Evolutionary conservation across 2,329 filamentous ascomycete species (phyloP), one percentile per base, ranked within the genome.

Genomic region (Rachicladosporium sp.): DNA sequence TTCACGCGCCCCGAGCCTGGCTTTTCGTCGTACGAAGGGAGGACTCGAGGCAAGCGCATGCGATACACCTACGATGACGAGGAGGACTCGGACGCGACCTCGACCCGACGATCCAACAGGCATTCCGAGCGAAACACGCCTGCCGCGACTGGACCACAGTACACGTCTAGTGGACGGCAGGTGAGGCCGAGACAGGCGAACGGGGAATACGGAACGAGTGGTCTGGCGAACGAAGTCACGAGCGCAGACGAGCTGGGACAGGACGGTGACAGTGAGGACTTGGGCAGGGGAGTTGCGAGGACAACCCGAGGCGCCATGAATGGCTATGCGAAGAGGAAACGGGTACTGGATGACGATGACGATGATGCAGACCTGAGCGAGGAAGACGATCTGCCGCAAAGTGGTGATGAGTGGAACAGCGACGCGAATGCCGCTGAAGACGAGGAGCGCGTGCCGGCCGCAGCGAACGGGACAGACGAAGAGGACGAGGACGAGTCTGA

Each of bases 31-130:
- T 98, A 98, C 59, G 91, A 98, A 65, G 91, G 91, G 36, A 84
- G 91, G 38, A 98, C 93, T 4, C 78, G 91, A 43, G 91, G 91
- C 41, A 96, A 98, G 68, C 82, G 89, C 45, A 82, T 93, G 65
- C 93, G 88, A 61, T 98, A 98, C 57, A 98, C 86, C 0, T 98
- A 84, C 56, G 93, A 87, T 0, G 88, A 95, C 38, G 85, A 93
- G 15, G 85, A 93, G 49, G 80, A 80, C 30, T 79, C 78, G 58
- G 88, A 68, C 44, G 64, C 66, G 11, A 74, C 79, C 5, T 85
- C 84, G 9, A 73, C 77, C 11, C 78, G 74, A 33, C 67, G 70
- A 35, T 78, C 75, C 4, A 66, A 65, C 7, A 66, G 89, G 19
- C 82, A 86, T 74, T 55, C 49, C 31, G 80, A 31, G 71, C 78